These are phyloP conservation scores for Psilocybe cubensis DNA, from an alignment of 768 basidiomycete genomes.

Conservation along the genomic window DNA sequence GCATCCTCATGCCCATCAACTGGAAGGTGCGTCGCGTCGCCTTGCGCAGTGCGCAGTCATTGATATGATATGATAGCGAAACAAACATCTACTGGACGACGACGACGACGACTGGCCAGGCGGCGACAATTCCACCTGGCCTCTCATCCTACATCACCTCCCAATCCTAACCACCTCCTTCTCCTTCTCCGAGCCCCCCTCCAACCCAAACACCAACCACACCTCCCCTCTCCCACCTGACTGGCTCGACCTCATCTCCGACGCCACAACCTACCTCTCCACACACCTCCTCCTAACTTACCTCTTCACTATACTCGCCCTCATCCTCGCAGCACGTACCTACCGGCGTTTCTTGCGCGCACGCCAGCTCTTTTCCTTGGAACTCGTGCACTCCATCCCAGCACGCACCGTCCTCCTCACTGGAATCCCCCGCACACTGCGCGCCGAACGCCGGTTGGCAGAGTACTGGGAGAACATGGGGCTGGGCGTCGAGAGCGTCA, in stretches of 20 bases:
- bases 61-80: slow-evolving; percentile 55
- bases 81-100: slow-evolving; percentile 66
- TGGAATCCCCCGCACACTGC: slow-evolving; percentile 76
- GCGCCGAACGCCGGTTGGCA: slow-evolving; percentile 82
- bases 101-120: slow-evolving; percentile 55
- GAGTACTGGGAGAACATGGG: slow-evolving; percentile 94
- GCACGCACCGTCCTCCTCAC: slow-evolving; percentile 92
- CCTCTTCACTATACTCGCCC: slow-evolving; percentile 84
- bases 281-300: slow-evolving; percentile 94
- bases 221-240: slow-evolving; percentile 41
- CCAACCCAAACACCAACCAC: no score
- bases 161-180: no score
- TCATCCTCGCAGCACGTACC: slow-evolving; percentile 88
- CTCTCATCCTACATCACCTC: slow-evolving; percentile 29
- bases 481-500: slow-evolving; percentile 90
- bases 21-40: slow-evolving; percentile 65
- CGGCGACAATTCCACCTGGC: slow-evolving; percentile 48
- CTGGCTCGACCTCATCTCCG: slow-evolving; percentile 89
- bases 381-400: slow-evolving; percentile 93
- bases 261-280: slow-evolving; percentile 87
- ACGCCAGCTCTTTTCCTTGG: slow-evolving; percentile 91
- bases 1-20: slow-evolving; percentile 95
- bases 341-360: slow-evolving; percentile 88
- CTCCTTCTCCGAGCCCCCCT: slow-evolving; percentile 23
- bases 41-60: slow-evolving; percentile 11